Base-by-base conservation (phyloP, 768 basidiomycete genomes). In the Pholiota molesta region DNA sequence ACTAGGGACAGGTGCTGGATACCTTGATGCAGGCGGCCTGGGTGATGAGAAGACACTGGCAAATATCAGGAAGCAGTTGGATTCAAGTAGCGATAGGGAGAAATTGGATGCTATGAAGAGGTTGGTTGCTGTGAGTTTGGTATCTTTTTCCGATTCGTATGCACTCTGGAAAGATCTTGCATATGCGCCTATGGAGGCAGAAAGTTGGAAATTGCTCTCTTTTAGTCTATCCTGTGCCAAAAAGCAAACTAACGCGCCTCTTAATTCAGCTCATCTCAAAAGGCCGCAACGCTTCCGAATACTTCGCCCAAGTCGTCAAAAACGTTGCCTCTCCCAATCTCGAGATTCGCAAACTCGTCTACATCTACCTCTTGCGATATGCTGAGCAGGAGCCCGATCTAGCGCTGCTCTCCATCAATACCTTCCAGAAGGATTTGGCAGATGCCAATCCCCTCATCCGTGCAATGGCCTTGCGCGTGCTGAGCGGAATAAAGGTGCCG, bases 221-320 rank as follows among this genome's bases (percentile, higher is more conserved):
- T 37, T 37, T 0, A 16, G 13, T 3, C 31, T 31, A 31, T 31
- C 31, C 9, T 9, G 31, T 31, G 31, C 6, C 31, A 31, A 31
- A 11, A 9, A 37, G 10, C 6, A 37, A 26, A 44, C 33, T 51
- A 19, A 49, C 35, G 31, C 1, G 17, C 23, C 21, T 33, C 49
- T 55, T 42, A 51, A n/a, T 39, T 42, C 71, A 95, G 94, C 85
- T 97, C 74, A 96, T 97, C 58, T 95, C 93, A 40, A 96, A 97
- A 79, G 89, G 90, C 53, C 89, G 93, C 57, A 90, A 94, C 66
- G 93, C 97, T 65, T 90, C 95, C 26, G 86, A 90, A 63, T 96
- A 95, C 83, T 99, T 99, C 70, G 92, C 97, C 5, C 92, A 92
- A 71, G 97, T 99, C 28, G 95, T 98, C 69, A 98, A 96, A 80